Evolutionary conservation across 495 filamentous ascomycete genomes (phyloP).

Genomic region (Lasiosphaeria ovina): DNA sequence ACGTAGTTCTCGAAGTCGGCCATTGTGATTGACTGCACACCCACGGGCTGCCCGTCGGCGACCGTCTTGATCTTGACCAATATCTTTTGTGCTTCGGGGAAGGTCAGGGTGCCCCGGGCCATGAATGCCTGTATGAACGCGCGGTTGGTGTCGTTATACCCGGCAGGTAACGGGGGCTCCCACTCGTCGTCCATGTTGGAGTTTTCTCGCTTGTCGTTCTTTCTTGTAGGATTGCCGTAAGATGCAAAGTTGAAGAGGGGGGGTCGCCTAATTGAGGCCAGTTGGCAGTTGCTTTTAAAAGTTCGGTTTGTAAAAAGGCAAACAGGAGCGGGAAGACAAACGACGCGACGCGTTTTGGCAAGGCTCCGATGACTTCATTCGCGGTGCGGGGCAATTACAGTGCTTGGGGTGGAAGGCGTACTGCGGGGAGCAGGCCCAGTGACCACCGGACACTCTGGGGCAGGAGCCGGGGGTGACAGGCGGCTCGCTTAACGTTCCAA

Average conservation of each 20-base stretch:
- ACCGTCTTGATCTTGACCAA: slow-evolving; percentile 70
- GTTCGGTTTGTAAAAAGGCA: no score
- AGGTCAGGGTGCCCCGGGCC: slow-evolving; percentile 70
- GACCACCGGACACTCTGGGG: no score
- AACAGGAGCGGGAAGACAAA: no score
- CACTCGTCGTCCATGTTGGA: slow-evolving; percentile 27
- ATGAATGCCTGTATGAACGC: slow-evolving; percentile 95
- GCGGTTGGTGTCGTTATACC: slow-evolving; percentile 65
- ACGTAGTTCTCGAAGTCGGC: slow-evolving; percentile 69
- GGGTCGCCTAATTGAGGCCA: background rate
- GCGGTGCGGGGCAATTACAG: no score
- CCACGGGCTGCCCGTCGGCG: slow-evolving; percentile 31
- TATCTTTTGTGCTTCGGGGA: slow-evolving; percentile 66
- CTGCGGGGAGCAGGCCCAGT: no score
- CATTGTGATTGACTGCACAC: slow-evolving; percentile 59
- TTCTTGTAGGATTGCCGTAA: background rate
- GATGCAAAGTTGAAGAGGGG: background rate
- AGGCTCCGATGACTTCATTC: no score
- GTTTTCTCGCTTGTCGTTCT: background rate
- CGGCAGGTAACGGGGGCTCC: slow-evolving; percentile 27
- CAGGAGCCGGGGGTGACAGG: no score
- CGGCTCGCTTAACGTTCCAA: no score
- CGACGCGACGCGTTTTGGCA: no score
- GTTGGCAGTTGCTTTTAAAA: no score
- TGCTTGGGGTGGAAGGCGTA: no score